A percentile compares a stretch with the other conserved stretches of the same genome.
Conservation (phyloP, 352 stramenopile genomes). For the Pythium aphanidermatum region DNA sequence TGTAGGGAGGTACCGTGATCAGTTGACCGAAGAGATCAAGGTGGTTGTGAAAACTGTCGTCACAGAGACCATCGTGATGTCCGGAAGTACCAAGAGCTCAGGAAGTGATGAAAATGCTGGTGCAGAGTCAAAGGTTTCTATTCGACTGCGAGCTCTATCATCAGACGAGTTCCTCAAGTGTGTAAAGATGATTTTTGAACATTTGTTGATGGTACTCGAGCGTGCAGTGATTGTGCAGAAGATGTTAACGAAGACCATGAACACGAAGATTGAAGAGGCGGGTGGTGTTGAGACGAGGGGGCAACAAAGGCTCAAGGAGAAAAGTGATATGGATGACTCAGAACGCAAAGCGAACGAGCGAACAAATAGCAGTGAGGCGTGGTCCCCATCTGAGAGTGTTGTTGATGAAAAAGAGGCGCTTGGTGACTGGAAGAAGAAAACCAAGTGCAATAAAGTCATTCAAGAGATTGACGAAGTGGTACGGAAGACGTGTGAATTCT, state of each 20-base stretch:
- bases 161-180: constrained; percentile 86
- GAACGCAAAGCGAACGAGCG: too few species aligned
- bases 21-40: constrained; percentile 83
- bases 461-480: constrained; percentile 82
- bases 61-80: constrained; percentile 81
- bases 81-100: constrained; percentile 35
- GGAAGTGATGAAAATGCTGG: constrained; percentile 8
- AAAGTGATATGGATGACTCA: too few species aligned
- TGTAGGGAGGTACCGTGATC: constrained; percentile 69
- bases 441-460: constrained; percentile 62
- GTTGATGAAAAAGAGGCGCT: constrained; percentile 45
- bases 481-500: constrained; percentile 82
- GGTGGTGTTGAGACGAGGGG: constrained; percentile 33
- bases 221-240: constrained; percentile 72
- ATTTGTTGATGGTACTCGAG: constrained; percentile 77
- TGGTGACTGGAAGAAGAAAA: constrained; percentile 76
- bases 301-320: not conserved
- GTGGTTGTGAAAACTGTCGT: constrained; percentile 85
- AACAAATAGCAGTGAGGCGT: constrained; percentile 17
- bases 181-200: constrained; percentile 88
- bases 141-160: constrained; percentile 66
- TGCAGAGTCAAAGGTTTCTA: constrained; percentile 77
- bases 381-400: constrained; percentile 35
- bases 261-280: constrained; percentile 56
- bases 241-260: constrained; percentile 63